phyloP scores from a whole-genome alignment of 2,329 filamentous ascomycete genomes.

The Karstenula rhodostoma region DNA sequence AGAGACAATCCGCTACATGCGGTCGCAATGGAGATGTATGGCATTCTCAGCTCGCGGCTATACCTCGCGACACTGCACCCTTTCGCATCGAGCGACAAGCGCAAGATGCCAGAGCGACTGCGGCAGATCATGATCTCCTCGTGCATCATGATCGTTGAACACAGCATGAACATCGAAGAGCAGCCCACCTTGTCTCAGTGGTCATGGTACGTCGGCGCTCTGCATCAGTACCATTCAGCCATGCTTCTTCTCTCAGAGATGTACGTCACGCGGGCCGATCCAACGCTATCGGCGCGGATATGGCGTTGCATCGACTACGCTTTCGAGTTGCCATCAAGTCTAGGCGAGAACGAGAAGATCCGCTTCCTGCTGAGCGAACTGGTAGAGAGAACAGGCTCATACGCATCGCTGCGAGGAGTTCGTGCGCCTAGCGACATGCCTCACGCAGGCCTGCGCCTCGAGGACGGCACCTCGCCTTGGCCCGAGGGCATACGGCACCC shows the following conservation, averaged over 20 bases:
- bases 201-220: constrained; percentile 75
- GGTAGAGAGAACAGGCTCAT: constrained; percentile 66
- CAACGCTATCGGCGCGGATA: constrained; percentile 68
- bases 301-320: constrained; percentile 77
- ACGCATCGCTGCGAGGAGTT: constrained; percentile 66
- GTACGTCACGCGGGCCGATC: constrained; percentile 64
- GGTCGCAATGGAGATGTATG: constrained; percentile 70
- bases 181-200: constrained; percentile 63
- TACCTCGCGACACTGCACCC: constrained; percentile 74
- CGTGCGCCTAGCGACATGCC: constrained; percentile 60
- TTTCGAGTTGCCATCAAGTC: constrained; percentile 66
- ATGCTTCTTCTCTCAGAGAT: constrained; percentile 74
- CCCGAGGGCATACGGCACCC: neutral
- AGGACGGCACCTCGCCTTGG: constrained; percentile 14
- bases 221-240: constrained; percentile 76
- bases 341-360: constrained; percentile 65
- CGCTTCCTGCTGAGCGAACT: constrained; percentile 69
- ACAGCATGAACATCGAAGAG: constrained; percentile 63
- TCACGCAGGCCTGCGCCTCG: constrained; percentile 29
- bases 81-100: constrained; percentile 63
- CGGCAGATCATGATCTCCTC: constrained; percentile 70
- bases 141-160: constrained; percentile 63
- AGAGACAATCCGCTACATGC: constrained; percentile 69
- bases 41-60: constrained; percentile 68
- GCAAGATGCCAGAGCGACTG: constrained; percentile 68